A percentile compares a stretch with the other conserved stretches of the same genome.
Conservation (phyloP, 768 basidiomycete species). For the Sarcodon aspratus region DNA sequence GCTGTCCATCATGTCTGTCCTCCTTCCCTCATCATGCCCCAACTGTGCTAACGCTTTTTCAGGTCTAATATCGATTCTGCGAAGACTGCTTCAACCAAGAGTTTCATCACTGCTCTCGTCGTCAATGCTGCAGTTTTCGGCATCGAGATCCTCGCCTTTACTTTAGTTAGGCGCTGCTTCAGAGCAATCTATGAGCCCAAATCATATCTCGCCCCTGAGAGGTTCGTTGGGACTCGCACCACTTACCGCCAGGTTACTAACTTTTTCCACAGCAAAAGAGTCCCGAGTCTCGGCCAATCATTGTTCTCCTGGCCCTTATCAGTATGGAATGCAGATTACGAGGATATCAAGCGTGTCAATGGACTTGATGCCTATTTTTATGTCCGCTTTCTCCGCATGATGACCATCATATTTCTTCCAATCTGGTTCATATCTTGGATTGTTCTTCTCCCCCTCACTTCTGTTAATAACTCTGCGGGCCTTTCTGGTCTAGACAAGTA, state of each 20-base stretch:
- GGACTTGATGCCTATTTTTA: conserved; percentile 92
- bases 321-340: conserved; percentile 51
- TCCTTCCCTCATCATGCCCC: neutral
- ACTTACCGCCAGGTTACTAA: neutral
- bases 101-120: conserved; percentile 77
- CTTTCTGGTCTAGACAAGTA: conserved; percentile 56
- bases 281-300: conserved; percentile 34
- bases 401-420: conserved; percentile 72
- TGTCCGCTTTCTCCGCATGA: conserved; percentile 80
- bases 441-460: conserved; percentile 68
- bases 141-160: conserved; percentile 63
- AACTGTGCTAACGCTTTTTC: neutral
- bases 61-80: conserved; percentile 33
- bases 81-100: conserved; percentile 52
- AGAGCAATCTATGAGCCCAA: conserved; percentile 84
- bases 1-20: neutral
- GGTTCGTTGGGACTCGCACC: conserved; percentile 18
- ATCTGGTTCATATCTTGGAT: conserved; percentile 89
- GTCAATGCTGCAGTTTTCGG: conserved; percentile 72
- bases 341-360: conserved; percentile 51
- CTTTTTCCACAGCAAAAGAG: conserved; percentile 38
- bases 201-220: conserved; percentile 45
- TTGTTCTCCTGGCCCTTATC: conserved; percentile 58
- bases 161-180: conserved; percentile 78
- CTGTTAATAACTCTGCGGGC: conserved; percentile 37